Base-by-base conservation (phyloP, 495 filamentous ascomycete species). In the Margaritispora aquatica region DNA sequence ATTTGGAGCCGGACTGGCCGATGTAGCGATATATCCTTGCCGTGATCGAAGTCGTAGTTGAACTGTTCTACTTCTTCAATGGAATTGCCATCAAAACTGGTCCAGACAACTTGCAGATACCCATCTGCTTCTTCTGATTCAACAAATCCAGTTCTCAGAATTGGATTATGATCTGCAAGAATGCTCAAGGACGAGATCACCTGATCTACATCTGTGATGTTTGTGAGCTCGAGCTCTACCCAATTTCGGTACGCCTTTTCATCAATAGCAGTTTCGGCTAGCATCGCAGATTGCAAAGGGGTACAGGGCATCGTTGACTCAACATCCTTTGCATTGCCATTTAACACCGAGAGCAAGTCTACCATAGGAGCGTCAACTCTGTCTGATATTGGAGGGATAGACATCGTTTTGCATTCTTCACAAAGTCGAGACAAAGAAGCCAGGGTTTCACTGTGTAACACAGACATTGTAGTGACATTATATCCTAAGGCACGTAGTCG, bases 201-300 rank as follows among this genome's bases (percentile, higher is more conserved):
- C 15, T 64, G 55, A 1, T 66, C 26, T 0, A 62, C 31, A 8
- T 54, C 49, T 59, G 69, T 60, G 11, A 68, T 58, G 7, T 59
- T 58, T 7, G 75, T 66, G 34, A 88, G 68, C 4, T 75, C 70
- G 9, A 92, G 64, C 60, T 88, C 79, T 17, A 90, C 73, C 81
- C 83, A 87, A 64, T 95, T 95, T 68, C 84, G 85, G 68, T 95
- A 93, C 9, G 85, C 75, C 26, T 70, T 72, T 0, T 68, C 36
- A 36, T 82, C 67, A 29, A 75, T 74, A 5, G 70, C 66, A 1
- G 87, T 90, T 64, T 92, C 88, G 2, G 80, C 71, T 3, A 95
- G 72, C 89, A 95, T 92, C n/a, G 87, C 84, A 21, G 77, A 71
- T 60, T 95, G 90, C 7, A 90, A 75, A 49, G 84, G 80, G 26